Conservation (phyloP, 2,329 filamentous ascomycete species). For the Penicillium griseofulvum region DNA sequence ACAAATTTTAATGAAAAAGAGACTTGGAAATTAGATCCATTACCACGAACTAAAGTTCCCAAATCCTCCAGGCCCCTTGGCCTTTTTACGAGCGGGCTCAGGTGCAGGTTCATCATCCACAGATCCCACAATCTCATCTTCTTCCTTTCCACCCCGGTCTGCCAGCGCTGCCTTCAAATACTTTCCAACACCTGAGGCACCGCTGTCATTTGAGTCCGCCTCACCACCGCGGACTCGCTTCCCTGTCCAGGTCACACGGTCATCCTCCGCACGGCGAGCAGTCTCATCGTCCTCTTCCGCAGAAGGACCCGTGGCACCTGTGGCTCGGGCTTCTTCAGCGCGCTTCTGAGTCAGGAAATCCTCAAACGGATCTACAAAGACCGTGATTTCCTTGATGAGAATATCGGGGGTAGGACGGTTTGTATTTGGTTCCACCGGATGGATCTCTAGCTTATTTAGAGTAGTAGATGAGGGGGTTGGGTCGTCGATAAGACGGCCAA, state of each 20-base stretch:
- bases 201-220: constrained; percentile 49
- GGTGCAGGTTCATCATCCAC: constrained; percentile 61
- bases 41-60: constrained; percentile 95
- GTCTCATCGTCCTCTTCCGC: constrained; percentile 26
- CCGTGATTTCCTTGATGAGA: constrained; percentile 73
- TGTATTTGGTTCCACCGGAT: constrained; percentile 67
- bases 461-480: constrained; percentile 45
- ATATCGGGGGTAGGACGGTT: constrained; percentile 77
- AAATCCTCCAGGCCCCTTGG: constrained; percentile 69
- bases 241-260: constrained; percentile 91
- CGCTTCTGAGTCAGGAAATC: constrained; percentile 79
- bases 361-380: constrained; percentile 93
- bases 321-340: constrained; percentile 59
- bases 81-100: constrained; percentile 77
- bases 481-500: constrained; percentile 77
- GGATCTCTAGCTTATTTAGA: constrained; percentile 72
- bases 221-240: constrained; percentile 76
- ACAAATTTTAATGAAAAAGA: not conserved
- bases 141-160: constrained; percentile 36
- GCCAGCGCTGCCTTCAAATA: constrained; percentile 68
- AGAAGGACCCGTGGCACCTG: constrained; percentile 17
- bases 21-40: constrained; percentile 8
- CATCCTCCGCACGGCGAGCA: constrained; percentile 63
- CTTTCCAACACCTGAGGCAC: constrained; percentile 64
- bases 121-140: constrained; percentile 61